These are phyloP conservation scores for Mercurialis annua DNA, from an alignment of 345 rosid genomes.

Conservation along the genomic window DNA sequence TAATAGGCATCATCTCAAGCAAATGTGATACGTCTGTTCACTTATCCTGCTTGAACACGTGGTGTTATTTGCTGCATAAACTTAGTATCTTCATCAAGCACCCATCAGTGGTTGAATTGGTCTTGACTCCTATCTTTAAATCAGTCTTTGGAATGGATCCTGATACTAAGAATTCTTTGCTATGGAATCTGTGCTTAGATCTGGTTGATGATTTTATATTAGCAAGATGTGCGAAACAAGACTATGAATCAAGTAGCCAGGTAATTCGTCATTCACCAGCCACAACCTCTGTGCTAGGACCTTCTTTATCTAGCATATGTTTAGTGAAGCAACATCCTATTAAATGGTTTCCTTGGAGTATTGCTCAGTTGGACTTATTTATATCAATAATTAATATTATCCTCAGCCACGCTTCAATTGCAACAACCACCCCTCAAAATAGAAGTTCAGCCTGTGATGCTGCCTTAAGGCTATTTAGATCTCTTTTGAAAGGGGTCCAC, in stretches of 20 bases:
- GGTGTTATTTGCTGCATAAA: slow-evolving; percentile 55
- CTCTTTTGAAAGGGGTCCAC: slow-evolving; percentile 41
- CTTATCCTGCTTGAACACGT: slow-evolving; percentile 47
- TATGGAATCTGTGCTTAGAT: slow-evolving; percentile 46
- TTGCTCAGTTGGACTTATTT: slow-evolving; percentile 38
- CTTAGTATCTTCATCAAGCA: slow-evolving; percentile 38
- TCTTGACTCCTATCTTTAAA: slow-evolving; percentile 46
- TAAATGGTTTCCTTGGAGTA: slow-evolving; percentile 51
- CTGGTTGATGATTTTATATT: slow-evolving; percentile 39
- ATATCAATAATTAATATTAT: slow-evolving; percentile 27
- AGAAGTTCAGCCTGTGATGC: slow-evolving; percentile 35
- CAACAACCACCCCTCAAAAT: slow-evolving; percentile 20
- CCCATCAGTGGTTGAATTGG: slow-evolving; percentile 33
- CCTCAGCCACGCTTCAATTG: slow-evolving; percentile 23
- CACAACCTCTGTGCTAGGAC: slow-evolving; percentile 19
- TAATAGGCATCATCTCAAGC: slow-evolving; percentile 41
- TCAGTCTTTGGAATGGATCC: slow-evolving; percentile 37
- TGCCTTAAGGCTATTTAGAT: slow-evolving; percentile 44
- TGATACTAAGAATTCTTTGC: slow-evolving; percentile 26
- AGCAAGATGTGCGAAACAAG: slow-evolving; percentile 29
- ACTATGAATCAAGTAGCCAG: slow-evolving; percentile 20
- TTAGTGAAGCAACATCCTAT: slow-evolving; percentile 35
- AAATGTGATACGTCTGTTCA: slow-evolving; percentile 40
- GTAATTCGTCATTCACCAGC: slow-evolving; percentile 15
- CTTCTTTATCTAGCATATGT: slow-evolving; percentile 23